Evolutionary conservation across 1,139 yeast species (phyloP), one percentile per base, ranked within the genome.

Genomic region (Blastobotrys petasosporus): DNA sequence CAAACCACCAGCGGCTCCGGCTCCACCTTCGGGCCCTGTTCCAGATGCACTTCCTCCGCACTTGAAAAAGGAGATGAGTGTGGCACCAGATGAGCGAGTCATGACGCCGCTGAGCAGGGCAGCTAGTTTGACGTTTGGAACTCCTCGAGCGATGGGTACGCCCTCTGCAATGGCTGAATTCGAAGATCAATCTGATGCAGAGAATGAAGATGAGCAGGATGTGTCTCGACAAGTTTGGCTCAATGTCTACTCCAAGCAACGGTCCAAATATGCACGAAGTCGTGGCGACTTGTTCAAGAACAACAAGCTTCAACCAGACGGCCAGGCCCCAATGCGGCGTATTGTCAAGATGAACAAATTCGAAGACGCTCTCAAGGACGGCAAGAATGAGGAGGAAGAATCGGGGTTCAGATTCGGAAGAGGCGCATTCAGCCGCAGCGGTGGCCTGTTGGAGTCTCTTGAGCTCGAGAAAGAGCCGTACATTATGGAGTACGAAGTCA

Each of bases 201-300:
- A 70, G 43, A 79, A 77, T 45, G 80, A 73, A 42, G 79, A 74
- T 37, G 85, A 70, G 41, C 66, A 71, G 48, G 82, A 82, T 57
- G 73, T 81, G 31, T 94, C 85, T 59, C 64, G 79, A 42, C 84
- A 83, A 48, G 80, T 87, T 0, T 88, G 96, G 95, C 83, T 84
- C 56, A 77, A 79, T 10, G 64, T 84, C 16, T 86, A 94, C 0
- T 85, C 95, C 0, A 83, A 82, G 51, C 77, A 85, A 0, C 70
- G 96, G 48, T 86, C 94, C 7, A 79, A 82, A 48, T 77, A 85
- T 51, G 82, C 95, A 61, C 68, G 80, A 31, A 75, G 75, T 47
- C 75, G 97, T 56, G 74, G 87, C 0, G 78, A 74, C 6, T 66
- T 87, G 42, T 88, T 90, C 57, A 76, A 74, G 32, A 73, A 76